Conservation (phyloP, 768 basidiomycete genomes). For the Boletus subparvulus region DNA sequence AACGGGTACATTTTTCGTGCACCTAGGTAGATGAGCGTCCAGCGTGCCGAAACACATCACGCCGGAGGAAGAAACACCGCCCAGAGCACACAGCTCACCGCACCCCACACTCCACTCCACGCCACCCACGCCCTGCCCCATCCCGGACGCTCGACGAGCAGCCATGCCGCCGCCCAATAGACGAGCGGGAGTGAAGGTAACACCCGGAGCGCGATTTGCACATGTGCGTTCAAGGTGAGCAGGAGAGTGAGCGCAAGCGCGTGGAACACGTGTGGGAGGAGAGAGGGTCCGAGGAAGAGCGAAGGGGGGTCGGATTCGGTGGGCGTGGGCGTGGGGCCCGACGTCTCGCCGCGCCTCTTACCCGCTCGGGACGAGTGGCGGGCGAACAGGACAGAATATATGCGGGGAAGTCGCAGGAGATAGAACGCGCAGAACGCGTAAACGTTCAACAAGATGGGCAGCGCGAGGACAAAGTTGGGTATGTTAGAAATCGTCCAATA, state of each 20-base stretch:
- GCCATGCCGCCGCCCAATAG: constrained; percentile 83
- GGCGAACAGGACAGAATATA: constrained; percentile 1
- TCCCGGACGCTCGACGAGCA: constrained; percentile 49
- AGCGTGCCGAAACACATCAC: constrained; percentile 31
- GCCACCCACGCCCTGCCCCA: constrained; percentile 64
- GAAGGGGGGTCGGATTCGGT: background rate
- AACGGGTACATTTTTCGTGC: background rate
- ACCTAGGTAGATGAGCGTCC: background rate
- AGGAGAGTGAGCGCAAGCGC: constrained; percentile 59
- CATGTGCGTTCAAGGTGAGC: constrained; percentile 78
- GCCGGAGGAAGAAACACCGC: constrained; percentile 89
- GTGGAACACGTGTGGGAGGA: constrained; percentile 76
- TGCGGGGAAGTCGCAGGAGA: constrained; percentile 8
- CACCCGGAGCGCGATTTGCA: constrained; percentile 82
- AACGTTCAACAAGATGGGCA: constrained; percentile 63
- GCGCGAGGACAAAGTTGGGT: constrained; percentile 83
- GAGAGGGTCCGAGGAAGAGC: constrained; percentile 40
- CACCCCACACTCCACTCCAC: constrained; percentile 82
- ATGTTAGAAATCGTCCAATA: constrained; percentile 85
- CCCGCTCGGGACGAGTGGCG: background rate
- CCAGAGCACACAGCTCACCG: constrained; percentile 73
- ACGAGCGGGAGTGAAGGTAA: constrained; percentile 72
- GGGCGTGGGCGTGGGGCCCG: background rate
- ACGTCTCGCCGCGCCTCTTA: background rate
- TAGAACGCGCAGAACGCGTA: constrained; percentile 33